Base-by-base conservation (phyloP, 345 rosid genomes). In the Pistacia vera region DNA sequence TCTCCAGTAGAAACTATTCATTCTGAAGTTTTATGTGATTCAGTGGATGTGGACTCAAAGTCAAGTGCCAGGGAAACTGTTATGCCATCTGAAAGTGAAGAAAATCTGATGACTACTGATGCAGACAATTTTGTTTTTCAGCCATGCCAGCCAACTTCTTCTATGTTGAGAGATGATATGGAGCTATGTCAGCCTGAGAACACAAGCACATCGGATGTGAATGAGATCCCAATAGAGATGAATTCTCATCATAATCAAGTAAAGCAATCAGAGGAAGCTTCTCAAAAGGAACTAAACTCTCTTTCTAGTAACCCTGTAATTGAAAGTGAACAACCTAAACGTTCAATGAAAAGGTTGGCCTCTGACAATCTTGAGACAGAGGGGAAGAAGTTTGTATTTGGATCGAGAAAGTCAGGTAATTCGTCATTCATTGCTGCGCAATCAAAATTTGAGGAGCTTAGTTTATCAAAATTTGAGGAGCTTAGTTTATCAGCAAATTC, bases 381-480 rank as follows among this genome's bases (percentile, higher is more conserved):
- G 74, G 83, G 72, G 57, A 88, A 83, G 75, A 85, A 86, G 59
- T 72, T 69, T 61, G 80, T 68, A 6, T 68, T 55, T 73, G 91
- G 86, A 59, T 85, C 92, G 51, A 81, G 78, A 74, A 96, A 89
- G 81, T 79, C 75, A 6, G 87, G 88, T 81, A 90, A 90, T 79
- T 95, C 86, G 13, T 76, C 90, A n/a, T 94, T 96, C 78, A 70
- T 90, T 78, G 86, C 88, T 3, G 90, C 88, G 4, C 98, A 88
- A 73, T 83, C 95, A 46, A 94, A 91, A 84, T 92, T 91, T 70
- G 94, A 92, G 89, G 99, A 83, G 80, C 75, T 86, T 69, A 86
- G 83, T 86, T 84, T 83, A 68, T 73, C 84, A 28, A 94, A 91
- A 84, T 92, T 91, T 70, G 94, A 92, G 89, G 99, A 83, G 80